These are phyloP conservation scores for Colletotrichum tropicale DNA, from an alignment of 2,329 filamentous ascomycete genomes.

Conservation along the genomic window DNA sequence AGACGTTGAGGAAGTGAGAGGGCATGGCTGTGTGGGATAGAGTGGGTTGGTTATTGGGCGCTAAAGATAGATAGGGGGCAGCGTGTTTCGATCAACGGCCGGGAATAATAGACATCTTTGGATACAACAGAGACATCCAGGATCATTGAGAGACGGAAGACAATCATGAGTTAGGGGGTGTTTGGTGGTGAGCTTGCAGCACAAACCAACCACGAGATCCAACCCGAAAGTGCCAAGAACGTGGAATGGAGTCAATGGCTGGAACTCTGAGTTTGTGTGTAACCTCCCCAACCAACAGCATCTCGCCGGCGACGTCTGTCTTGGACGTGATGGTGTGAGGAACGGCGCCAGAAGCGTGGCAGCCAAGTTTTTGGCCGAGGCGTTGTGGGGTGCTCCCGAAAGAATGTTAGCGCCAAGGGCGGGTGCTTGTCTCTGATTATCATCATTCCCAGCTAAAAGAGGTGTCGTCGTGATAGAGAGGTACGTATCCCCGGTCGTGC, in stretches of 20 bases:
- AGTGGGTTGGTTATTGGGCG: neutral
- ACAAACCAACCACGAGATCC: neutral
- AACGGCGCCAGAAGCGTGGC: neutral
- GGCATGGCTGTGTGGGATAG: neutral
- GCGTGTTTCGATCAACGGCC: neutral
- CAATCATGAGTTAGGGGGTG: neutral
- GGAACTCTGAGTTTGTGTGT: neutral
- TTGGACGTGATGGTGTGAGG: neutral
- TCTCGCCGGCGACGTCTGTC: neutral
- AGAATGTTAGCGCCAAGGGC: neutral
- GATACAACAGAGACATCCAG: neutral
- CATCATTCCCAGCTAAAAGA: fast-evolving
- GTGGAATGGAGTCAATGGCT: neutral
- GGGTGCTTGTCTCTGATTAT: neutral
- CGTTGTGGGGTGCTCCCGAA: neutral
- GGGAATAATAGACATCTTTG: neutral
- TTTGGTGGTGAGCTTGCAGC: neutral
- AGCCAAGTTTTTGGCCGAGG: constrained; percentile 1
- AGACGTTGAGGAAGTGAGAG: neutral
- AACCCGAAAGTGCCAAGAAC: neutral
- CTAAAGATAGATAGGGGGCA: neutral
- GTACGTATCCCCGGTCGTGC: neutral
- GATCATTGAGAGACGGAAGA: neutral
- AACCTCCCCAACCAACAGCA: neutral
- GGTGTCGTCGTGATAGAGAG: neutral